phyloP scores from a whole-genome alignment of 2,329 filamentous ascomycete genomes.

The Colletotrichum lini region DNA sequence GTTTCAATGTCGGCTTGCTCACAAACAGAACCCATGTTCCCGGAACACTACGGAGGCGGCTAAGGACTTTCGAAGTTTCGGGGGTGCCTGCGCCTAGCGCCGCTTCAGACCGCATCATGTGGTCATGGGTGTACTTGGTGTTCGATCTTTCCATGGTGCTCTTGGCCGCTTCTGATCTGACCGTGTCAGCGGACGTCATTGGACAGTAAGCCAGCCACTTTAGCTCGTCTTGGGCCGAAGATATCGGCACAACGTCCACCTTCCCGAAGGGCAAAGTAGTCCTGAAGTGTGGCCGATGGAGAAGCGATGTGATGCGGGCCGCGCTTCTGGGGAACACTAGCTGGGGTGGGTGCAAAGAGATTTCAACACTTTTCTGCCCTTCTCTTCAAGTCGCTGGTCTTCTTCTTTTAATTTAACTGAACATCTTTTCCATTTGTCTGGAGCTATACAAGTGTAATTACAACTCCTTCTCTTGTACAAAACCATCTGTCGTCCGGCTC shows the following conservation, averaged over 20 bases:
- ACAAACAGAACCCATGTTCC: background rate
- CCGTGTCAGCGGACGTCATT: slow-evolving; percentile 14
- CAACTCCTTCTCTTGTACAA: background rate
- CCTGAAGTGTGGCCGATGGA: slow-evolving; percentile 14
- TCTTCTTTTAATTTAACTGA: background rate
- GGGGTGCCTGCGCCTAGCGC: slow-evolving; percentile 6
- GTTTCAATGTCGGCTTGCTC: background rate
- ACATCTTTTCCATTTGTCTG: background rate
- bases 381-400: background rate
- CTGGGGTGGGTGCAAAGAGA: slow-evolving; percentile 6
- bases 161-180: background rate
- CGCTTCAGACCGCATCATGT: slow-evolving; percentile 15
- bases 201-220: background rate
- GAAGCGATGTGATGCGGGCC: slow-evolving; percentile 3
- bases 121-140: background rate
- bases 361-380: background rate
- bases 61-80: background rate
- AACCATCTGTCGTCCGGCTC: background rate
- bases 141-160: background rate
- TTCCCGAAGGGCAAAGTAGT: slow-evolving; percentile 1
- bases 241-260: slow-evolving; percentile 2
- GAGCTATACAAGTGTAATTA: background rate
- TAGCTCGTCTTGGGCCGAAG: background rate
- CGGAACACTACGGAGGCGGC: background rate
- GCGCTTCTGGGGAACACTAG: slow-evolving; percentile 7